Percentiles rank a stretch among this genome's conserved stretches.
These are phyloP conservation scores for Lichtheimia ornata DNA, from an alignment of 371 early-diverging fungal species.

Conservation along the genomic window DNA sequence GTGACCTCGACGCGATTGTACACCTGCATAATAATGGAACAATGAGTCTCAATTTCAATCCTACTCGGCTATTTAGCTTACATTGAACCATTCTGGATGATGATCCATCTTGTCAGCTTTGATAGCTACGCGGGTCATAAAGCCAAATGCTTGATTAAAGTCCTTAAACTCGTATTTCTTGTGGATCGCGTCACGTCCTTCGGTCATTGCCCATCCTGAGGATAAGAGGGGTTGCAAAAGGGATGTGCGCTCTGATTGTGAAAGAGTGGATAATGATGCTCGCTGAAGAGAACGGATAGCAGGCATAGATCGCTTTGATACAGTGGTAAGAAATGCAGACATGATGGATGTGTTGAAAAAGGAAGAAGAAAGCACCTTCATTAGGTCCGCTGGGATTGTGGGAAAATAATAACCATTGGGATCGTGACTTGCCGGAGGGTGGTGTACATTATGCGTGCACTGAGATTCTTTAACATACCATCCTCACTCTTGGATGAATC, in stretches of 20 bases:
- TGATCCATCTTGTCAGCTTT: slow-evolving; percentile 91
- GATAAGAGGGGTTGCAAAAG: slow-evolving; percentile 52
- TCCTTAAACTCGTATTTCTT: slow-evolving; percentile 78
- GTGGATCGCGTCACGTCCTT: slow-evolving; percentile 79
- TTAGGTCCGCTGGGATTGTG: slow-evolving; percentile 5
- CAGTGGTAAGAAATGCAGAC: background rate
- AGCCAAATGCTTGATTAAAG: slow-evolving; percentile 90
- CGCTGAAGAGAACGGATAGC: background rate
- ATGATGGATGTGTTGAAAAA: slow-evolving; percentile 1
- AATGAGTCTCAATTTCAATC: background rate
- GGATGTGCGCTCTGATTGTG: slow-evolving; percentile 50
- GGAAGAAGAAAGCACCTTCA: background rate
- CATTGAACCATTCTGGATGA: slow-evolving; percentile 96
- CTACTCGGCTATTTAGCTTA: slow-evolving; percentile 26
- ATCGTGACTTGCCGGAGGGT: background rate
- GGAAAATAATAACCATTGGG: background rate
- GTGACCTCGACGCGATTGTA: slow-evolving; percentile 91
- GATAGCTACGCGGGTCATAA: slow-evolving; percentile 92
- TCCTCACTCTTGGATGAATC: no score
- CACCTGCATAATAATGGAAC: slow-evolving; percentile 44
- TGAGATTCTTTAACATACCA: no score
- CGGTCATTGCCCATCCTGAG: slow-evolving; percentile 65
- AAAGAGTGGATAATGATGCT: slow-evolving; percentile 41
- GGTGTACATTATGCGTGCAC: no score
- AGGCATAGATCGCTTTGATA: background rate